Conservation (phyloP, 768 basidiomycete species). For the Lactifluus subvellereus region DNA sequence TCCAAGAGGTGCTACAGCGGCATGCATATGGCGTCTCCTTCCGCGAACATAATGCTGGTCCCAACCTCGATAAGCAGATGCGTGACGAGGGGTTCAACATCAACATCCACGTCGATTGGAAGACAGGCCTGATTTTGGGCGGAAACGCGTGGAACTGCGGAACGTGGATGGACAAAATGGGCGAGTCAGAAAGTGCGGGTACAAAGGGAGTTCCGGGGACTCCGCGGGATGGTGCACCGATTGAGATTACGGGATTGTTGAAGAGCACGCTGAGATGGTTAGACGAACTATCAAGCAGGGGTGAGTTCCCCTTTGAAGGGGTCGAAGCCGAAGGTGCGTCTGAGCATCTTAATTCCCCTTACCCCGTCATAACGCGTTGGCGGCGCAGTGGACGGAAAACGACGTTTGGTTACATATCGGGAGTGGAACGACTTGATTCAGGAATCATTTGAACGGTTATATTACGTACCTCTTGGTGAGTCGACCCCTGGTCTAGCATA, state of each 20-base stretch:
- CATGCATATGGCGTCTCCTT: constrained; percentile 91
- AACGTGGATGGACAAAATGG: constrained; percentile 99
- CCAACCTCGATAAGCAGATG: constrained; percentile 98
- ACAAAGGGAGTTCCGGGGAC: constrained; percentile 96
- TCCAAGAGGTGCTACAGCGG: constrained; percentile 93
- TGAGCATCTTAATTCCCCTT: background rate
- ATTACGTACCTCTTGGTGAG: constrained; percentile 81
- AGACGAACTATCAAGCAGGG: constrained; percentile 52
- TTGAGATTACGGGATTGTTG: constrained; percentile 90
- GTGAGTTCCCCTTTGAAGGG: constrained; percentile 85
- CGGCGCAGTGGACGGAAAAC: constrained; percentile 58
- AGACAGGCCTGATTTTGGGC: constrained; percentile 82
- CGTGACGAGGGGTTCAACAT: constrained; percentile 87
- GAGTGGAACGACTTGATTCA: constrained; percentile 88
- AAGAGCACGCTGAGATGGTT: constrained; percentile 95
- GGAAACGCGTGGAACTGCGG: constrained; percentile 85
- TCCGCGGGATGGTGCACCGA: constrained; percentile 90
- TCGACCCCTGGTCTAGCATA: background rate
- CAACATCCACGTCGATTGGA: constrained; percentile 92
- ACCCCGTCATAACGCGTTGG: constrained; percentile 5
- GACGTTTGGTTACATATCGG: constrained; percentile 73
- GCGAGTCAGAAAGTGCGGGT: constrained; percentile 84
- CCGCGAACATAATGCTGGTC: constrained; percentile 94
- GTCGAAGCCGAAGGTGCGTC: constrained; percentile 71
- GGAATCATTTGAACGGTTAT: constrained; percentile 80